Evolutionary conservation across 768 basidiomycete species (phyloP).

Genomic region (Butyriboletus loyo): DNA sequence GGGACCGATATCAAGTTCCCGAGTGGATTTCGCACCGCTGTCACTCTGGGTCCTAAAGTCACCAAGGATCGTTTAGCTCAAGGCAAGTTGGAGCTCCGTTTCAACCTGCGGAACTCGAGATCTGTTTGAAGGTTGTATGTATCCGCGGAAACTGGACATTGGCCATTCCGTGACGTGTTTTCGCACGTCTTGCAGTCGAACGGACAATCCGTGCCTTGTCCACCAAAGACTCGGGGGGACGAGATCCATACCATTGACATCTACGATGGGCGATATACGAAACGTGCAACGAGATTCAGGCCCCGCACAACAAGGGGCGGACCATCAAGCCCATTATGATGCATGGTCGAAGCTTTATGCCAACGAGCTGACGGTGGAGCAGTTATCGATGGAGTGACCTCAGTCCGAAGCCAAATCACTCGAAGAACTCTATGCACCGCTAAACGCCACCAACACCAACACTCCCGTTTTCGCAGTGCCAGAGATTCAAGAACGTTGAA

Average conservation of each 20-base stretch:
- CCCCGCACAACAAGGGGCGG: conserved; percentile 39
- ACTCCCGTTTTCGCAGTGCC: not conserved
- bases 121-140: conserved; percentile 41
- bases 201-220: conserved; percentile 30
- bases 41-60: conserved; percentile 42
- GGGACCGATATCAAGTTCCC: conserved; percentile 56
- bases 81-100: conserved; percentile 15
- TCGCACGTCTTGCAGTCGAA: conserved; percentile 41
- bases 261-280: conserved; percentile 45
- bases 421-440: conserved; percentile 32
- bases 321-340: conserved; percentile 29
- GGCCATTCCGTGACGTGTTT: conserved; percentile 46
- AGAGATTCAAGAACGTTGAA: conserved; percentile 26
- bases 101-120: not conserved
- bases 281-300: conserved; percentile 40
- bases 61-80: conserved; percentile 52
- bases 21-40: conserved; percentile 16
- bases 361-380: not conserved
- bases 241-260: conserved; percentile 32
- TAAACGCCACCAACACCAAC: conserved; percentile 5
- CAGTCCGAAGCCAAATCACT: conserved; percentile 39
- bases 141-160: conserved; percentile 45
- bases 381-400: conserved; percentile 32
- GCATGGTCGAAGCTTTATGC: conserved; percentile 18
- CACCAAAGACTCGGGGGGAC: conserved; percentile 6